These are phyloP conservation scores for Pichia cabralensis DNA, from an alignment of 805 yeast species.

Conservation along the genomic window DNA sequence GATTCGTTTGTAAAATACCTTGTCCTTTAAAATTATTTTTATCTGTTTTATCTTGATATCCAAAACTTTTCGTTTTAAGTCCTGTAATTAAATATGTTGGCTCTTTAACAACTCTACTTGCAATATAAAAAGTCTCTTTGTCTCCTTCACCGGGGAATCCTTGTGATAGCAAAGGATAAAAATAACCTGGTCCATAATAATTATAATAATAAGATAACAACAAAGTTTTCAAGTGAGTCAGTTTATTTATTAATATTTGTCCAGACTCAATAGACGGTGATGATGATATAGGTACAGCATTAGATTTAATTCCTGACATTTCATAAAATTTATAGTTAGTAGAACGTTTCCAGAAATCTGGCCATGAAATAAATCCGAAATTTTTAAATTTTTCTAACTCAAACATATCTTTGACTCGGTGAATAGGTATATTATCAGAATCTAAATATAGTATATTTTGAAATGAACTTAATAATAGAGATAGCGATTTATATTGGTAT, in stretches of 20 bases:
- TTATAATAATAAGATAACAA: constrained; percentile 57
- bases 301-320: constrained; percentile 31
- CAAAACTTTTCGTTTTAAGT: constrained; percentile 23
- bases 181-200: constrained; percentile 53
- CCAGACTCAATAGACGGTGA: constrained; percentile 66
- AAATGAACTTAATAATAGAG: constrained; percentile 34
- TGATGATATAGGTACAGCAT: constrained; percentile 25
- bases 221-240: constrained; percentile 47
- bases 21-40: constrained; percentile 23
- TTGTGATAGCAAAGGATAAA: constrained; percentile 59
- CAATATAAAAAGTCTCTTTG: constrained; percentile 66
- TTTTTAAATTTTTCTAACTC: constrained; percentile 34
- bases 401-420: constrained; percentile 24
- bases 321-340: constrained; percentile 50
- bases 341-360: constrained; percentile 60
- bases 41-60: constrained; percentile 18
- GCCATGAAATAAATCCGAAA: constrained; percentile 56
- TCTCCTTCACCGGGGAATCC: constrained; percentile 76
- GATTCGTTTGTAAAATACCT: constrained; percentile 24
- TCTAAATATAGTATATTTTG: constrained; percentile 33
- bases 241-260: constrained; percentile 52
- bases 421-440: constrained; percentile 33
- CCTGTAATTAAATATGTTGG: constrained; percentile 21
- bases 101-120: constrained; percentile 38
- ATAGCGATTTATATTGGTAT: constrained; percentile 14